Evolutionary conservation across 2,329 filamentous ascomycete species (phyloP).

Genomic region (Fusarium zealandicum): DNA sequence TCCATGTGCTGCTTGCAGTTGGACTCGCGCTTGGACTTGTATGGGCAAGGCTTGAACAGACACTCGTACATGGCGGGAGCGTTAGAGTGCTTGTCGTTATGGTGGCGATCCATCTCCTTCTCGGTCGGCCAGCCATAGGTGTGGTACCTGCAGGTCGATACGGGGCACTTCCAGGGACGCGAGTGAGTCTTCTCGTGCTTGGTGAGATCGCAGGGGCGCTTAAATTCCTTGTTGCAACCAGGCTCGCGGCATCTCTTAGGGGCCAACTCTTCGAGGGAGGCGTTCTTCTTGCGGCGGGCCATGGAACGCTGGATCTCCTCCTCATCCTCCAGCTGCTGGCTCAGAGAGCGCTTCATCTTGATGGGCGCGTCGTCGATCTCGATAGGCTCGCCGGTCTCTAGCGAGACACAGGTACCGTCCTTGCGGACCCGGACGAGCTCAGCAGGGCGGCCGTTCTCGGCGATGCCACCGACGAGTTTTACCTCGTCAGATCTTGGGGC

Average conservation of each 20-base stretch:
- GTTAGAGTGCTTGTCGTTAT: constrained; percentile 92
- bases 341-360: constrained; percentile 70
- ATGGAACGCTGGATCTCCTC: constrained; percentile 89
- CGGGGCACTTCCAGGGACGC: constrained; percentile 91
- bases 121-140: constrained; percentile 94
- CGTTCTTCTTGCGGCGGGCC: constrained; percentile 94
- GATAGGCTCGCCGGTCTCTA: constrained; percentile 73
- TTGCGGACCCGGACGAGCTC: constrained; percentile 85
- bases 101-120: constrained; percentile 94
- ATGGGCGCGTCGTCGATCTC: constrained; percentile 60
- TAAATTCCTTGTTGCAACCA: constrained; percentile 90
- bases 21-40: constrained; percentile 93
- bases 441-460: constrained; percentile 80
- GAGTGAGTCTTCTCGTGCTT: constrained; percentile 99
- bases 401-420: constrained; percentile 79
- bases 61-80: constrained; percentile 85
- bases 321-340: constrained; percentile 76
- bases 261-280: constrained; percentile 81
- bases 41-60: constrained; percentile 81
- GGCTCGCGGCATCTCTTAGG: constrained; percentile 78
- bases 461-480: constrained; percentile 80
- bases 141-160: constrained; percentile 86
- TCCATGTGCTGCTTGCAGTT: constrained; percentile 99
- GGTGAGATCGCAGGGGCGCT: constrained; percentile 94
- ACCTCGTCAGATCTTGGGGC: constrained; percentile 67